These are phyloP conservation scores for Daedaleopsis nitida DNA, from an alignment of 768 basidiomycete genomes.

Conservation along the genomic window DNA sequence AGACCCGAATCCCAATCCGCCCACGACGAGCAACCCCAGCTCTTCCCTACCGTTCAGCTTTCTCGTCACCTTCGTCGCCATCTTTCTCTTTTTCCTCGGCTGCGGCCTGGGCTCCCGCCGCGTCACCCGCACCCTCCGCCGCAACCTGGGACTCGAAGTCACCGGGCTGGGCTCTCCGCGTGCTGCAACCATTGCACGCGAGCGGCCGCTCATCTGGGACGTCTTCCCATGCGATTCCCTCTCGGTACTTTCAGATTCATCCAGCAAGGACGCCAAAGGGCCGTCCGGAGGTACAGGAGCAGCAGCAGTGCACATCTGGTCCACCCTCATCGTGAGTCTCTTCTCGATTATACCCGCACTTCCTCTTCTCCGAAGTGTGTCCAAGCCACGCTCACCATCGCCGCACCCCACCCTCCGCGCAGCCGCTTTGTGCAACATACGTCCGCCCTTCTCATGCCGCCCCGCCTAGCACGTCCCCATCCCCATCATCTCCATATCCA, in stretches of 20 bases:
- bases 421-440: constrained; percentile 7
- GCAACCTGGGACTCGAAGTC: constrained; percentile 20
- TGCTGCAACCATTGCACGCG: constrained; percentile 1
- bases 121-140: constrained; percentile 23
- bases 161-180: neutral
- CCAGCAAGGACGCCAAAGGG: too few species aligned
- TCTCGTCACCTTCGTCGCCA: constrained; percentile 32
- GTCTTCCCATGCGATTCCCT: constrained; percentile 7
- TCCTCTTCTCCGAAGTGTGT: neutral
- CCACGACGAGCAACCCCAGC: constrained; percentile 6
- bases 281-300: neutral
- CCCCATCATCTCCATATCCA: neutral
- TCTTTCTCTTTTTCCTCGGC: constrained; percentile 32
- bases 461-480: neutral
- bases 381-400: neutral
- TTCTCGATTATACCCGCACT: constrained; percentile 13
- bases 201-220: constrained; percentile 26
- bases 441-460: neutral
- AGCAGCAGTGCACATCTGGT: neutral
- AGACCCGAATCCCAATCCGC: neutral
- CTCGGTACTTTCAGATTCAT: too few species aligned
- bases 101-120: constrained; percentile 32
- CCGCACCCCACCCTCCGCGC: neutral
- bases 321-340: constrained; percentile 11
- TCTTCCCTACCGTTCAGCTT: constrained; percentile 34